phyloP scores from a whole-genome alignment of 1,284 basidiomycete species.

The Phylloporus sp. region DNA sequence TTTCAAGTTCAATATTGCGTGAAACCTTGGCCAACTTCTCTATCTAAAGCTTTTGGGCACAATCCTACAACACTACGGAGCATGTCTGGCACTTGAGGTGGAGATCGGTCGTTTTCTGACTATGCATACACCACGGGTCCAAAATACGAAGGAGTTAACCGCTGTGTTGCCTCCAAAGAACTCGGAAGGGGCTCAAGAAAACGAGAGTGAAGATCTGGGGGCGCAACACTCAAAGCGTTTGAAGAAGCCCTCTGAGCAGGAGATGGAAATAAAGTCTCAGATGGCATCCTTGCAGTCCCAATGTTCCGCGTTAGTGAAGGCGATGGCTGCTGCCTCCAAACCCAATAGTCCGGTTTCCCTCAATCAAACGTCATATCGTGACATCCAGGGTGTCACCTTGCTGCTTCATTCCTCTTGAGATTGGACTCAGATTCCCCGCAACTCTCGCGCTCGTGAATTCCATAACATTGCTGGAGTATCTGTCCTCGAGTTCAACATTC shows the following conservation, averaged over 20 bases:
- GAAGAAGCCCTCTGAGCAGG: neutral
- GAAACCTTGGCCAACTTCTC: too few species aligned
- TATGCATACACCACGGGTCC: neutral
- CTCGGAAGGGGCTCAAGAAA: too few species aligned
- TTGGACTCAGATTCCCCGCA: neutral
- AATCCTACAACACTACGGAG: too few species aligned
- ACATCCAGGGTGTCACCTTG: neutral
- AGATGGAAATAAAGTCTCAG: neutral
- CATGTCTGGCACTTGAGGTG: too few species aligned
- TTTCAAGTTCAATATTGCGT: too few species aligned
- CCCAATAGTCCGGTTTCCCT: neutral
- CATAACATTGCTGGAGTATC: neutral
- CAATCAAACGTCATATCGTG: neutral
- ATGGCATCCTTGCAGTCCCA: neutral
- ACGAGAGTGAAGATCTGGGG: neutral
- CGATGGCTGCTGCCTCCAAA: neutral
- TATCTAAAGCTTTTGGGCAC: too few species aligned
- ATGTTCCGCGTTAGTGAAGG: neutral
- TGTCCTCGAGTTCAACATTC: neutral
- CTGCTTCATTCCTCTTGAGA: neutral
- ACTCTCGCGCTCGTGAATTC: neutral
- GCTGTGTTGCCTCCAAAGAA: neutral
- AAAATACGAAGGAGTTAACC: neutral
- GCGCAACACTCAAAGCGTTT: neutral
- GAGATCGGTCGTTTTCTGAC: neutral